These are phyloP conservation scores for Suillus lakei DNA, from an alignment of 768 basidiomycete genomes.

Conservation along the genomic window DNA sequence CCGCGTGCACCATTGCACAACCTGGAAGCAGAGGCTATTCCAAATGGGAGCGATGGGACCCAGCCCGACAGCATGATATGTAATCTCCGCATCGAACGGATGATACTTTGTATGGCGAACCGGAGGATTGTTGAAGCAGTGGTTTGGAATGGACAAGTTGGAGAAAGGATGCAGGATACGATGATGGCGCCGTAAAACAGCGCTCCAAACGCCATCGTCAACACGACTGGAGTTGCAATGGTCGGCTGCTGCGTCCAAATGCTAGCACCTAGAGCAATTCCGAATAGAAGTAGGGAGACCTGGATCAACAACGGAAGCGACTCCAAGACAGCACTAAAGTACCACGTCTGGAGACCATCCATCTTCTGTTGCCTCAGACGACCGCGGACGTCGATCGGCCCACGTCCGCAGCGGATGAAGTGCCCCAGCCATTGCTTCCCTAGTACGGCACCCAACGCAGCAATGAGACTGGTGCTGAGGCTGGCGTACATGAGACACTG, in stretches of 20 bases:
- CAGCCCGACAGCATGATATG: neutral
- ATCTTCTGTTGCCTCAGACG: conserved; percentile 10
- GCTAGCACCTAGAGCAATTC: conserved; percentile 12
- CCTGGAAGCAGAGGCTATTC: neutral
- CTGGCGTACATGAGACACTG: conserved; percentile 27
- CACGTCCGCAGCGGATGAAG: conserved; percentile 21
- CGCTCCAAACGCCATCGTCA: conserved; percentile 2
- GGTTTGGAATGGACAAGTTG: conserved; percentile 12
- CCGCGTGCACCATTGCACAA: neutral
- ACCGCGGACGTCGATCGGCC: conserved; percentile 23
- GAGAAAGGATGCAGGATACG: conserved; percentile 9
- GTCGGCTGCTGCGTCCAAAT: conserved; percentile 10
- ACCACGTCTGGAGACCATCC: conserved; percentile 18
- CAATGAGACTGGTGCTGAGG: conserved; percentile 26
- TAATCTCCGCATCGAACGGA: neutral
- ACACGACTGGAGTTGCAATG: conserved; percentile 5
- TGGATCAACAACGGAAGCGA: conserved; percentile 16
- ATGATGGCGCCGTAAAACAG: neutral
- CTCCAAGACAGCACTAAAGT: conserved; percentile 16
- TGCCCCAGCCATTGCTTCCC: conserved; percentile 34
- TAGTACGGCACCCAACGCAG: conserved; percentile 28
- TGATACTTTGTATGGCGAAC: neutral
- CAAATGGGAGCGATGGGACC: neutral
- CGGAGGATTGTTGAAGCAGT: neutral
- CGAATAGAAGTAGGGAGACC: conserved; percentile 15